Conservation (phyloP, 768 basidiomycete genomes). For the Cubamyces lactineus region DNA sequence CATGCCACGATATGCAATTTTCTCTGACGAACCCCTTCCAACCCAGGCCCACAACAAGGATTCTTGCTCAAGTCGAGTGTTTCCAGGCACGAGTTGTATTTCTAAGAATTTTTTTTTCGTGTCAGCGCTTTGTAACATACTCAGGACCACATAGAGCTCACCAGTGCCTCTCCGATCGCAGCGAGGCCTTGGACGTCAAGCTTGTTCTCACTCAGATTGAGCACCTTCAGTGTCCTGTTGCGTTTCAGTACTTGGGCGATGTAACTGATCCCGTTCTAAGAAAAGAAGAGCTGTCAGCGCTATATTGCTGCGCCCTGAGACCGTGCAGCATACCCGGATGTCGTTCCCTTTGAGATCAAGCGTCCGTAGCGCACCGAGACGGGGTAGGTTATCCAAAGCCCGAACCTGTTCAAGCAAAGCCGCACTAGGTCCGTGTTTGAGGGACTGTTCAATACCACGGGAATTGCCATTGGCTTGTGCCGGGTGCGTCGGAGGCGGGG, state of each 20-base stretch:
- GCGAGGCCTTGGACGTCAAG: constrained; percentile 83
- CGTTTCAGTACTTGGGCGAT: constrained; percentile 95
- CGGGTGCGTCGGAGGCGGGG: constrained; percentile 29
- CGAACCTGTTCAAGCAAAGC: constrained; percentile 87
- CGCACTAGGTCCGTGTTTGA: constrained; percentile 60
- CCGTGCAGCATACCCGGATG: constrained; percentile 63
- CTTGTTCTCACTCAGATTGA: constrained; percentile 94
- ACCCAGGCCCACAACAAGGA: constrained; percentile 85
- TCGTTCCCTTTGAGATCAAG: constrained; percentile 94
- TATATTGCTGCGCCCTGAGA: neutral
- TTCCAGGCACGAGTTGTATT: constrained; percentile 93
- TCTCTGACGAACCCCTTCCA: constrained; percentile 77
- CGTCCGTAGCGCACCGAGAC: constrained; percentile 84
- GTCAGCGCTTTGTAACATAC: neutral
- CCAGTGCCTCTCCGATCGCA: constrained; percentile 85
- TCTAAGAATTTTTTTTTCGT: constrained; percentile 48
- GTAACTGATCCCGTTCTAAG: constrained; percentile 77
- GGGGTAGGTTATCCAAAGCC: constrained; percentile 84
- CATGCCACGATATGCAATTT: neutral
- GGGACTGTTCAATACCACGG: constrained; percentile 14
- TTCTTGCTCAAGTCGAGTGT: constrained; percentile 93
- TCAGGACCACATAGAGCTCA: constrained; percentile 41
- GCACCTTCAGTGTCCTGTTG: constrained; percentile 91
- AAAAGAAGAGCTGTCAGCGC: neutral
- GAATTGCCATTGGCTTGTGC: constrained; percentile 19